phyloP scores from a whole-genome alignment of 1,139 yeast genomes.

The Meyerozyma carpophila region DNA sequence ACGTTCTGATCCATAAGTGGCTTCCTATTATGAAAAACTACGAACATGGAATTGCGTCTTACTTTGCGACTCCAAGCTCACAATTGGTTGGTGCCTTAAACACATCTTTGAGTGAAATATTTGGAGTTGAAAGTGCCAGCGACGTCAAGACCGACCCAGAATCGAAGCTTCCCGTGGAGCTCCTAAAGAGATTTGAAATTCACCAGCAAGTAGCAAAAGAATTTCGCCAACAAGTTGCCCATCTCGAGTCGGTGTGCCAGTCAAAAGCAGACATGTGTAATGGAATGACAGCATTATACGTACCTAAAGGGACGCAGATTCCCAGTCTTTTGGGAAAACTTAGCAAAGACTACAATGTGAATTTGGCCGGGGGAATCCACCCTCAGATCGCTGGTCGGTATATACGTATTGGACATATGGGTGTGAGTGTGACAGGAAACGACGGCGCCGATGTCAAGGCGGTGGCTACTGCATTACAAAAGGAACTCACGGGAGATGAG shows the following conservation, averaged over 20 bases:
- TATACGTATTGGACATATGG: slow-evolving; percentile 5
- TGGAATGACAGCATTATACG: slow-evolving; percentile 4
- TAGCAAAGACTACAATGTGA: slow-evolving; percentile 1
- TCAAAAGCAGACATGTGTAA: not conserved
- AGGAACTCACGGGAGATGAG: not conserved
- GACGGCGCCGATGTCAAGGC: slow-evolving; percentile 1
- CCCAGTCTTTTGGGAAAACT: slow-evolving; percentile 1
- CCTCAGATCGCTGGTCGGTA: slow-evolving; percentile 1
- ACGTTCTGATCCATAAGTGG: slow-evolving; percentile 2
- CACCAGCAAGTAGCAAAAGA: not conserved
- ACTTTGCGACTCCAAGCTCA: slow-evolving; percentile 4
- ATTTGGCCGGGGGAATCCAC: slow-evolving; percentile 4
- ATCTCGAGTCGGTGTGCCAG: not conserved
- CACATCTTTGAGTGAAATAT: slow-evolving; percentile 1
- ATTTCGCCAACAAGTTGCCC: not conserved
- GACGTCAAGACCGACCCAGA: not conserved
- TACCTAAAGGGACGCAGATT: slow-evolving; percentile 1
- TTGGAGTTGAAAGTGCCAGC: not conserved
- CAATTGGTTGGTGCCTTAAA: slow-evolving; percentile 4
- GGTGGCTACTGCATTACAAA: slow-evolving; percentile 1
- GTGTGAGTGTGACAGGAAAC: slow-evolving; percentile 1
- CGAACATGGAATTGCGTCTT: slow-evolving; percentile 2
- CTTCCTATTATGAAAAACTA: slow-evolving; percentile 4
- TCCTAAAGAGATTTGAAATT: not conserved
- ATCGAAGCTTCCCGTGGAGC: not conserved